phyloP scores from a whole-genome alignment of 2,329 filamentous ascomycete species.

The Colletotrichum sp. region DNA sequence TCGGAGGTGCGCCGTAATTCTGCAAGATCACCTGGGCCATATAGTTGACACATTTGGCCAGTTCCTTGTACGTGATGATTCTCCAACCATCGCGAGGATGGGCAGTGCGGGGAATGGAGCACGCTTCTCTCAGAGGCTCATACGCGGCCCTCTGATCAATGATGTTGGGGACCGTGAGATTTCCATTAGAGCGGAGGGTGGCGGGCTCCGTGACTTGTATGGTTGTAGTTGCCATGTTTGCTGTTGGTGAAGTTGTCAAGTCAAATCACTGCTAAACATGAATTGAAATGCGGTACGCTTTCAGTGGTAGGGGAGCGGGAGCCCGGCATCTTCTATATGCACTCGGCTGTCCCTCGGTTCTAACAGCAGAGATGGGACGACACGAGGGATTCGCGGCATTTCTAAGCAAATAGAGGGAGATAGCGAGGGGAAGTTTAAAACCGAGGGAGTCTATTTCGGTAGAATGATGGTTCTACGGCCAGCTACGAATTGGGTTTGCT shows the following conservation, averaged over 20 bases:
- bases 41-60: slow-evolving; percentile 44
- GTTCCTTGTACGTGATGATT: slow-evolving; percentile 37
- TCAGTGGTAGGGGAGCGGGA: background rate
- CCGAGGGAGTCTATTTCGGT: background rate
- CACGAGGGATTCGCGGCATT: slow-evolving; percentile 4
- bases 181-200: background rate
- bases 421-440: background rate
- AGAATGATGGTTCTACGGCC: background rate
- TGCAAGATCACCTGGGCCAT: slow-evolving; percentile 36
- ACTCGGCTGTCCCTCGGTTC: background rate
- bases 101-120: slow-evolving; percentile 36
- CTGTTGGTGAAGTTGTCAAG: background rate
- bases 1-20: slow-evolving; percentile 29
- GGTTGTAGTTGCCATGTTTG: background rate
- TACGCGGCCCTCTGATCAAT: slow-evolving; percentile 39
- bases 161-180: slow-evolving; percentile 39
- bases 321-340: background rate
- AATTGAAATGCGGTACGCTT: accelerated
- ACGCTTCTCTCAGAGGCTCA: slow-evolving; percentile 36
- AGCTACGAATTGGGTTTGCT: background rate
- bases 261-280: background rate
- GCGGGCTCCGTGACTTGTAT: background rate
- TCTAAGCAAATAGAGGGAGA: slow-evolving; percentile 2
- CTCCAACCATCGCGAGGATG: slow-evolving; percentile 45
- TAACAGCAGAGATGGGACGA: background rate